Base-by-base conservation (phyloP, 352 stramenopile species). In the Globisporangium iwayamae region DNA sequence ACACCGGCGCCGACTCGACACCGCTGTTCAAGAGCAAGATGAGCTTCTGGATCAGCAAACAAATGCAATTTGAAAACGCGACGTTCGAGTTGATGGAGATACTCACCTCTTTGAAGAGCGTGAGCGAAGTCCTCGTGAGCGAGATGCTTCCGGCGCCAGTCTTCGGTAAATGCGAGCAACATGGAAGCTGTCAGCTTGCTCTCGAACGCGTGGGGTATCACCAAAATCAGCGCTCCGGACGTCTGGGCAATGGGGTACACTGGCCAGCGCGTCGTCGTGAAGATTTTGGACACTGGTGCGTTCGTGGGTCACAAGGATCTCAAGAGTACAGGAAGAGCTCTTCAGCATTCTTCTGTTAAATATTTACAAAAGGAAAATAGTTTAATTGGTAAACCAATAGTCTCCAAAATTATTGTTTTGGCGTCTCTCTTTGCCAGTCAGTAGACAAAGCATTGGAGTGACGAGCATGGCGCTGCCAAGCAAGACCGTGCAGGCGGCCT, bases 401-500 rank as follows among this genome's bases (percentile, higher is more conserved):
- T 28, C 25, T 28, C 25, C 25, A 28, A 28, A 28, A 28, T 28
- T 28, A 28, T 28, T 28, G 25, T 28, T 28, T 28, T 28, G 25
- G 25, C 25, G 25, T 28, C 25, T 28, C 25, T 28, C 25, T 28
- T 28, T 28, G 25, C 25, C 25, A 28, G 25, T 28, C 25, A 28
- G 1, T 28, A 28, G 25, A 28, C 32, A 34, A 13, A 28, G 18
- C 47, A 34, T 54, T 20, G 50, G 11, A 11, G 7, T 36, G 25
- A 54, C 50, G 22, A 69, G 45, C 50, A 68, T 66, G 46, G 50
- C 50, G 32, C 16, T 36, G 32, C 56, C 69, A n/a, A 91, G 80
- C 54, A 70, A 74, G 51, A 81, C 72, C 8, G 75, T 91, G 60
- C 71, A 90, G 69, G 79, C 79, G 46, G 85, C 85, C 28, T 93